These are phyloP conservation scores for Rhipidocladum racemiflorum DNA, from an alignment of 176 grass and related monocot genomes.

Conservation along the genomic window DNA sequence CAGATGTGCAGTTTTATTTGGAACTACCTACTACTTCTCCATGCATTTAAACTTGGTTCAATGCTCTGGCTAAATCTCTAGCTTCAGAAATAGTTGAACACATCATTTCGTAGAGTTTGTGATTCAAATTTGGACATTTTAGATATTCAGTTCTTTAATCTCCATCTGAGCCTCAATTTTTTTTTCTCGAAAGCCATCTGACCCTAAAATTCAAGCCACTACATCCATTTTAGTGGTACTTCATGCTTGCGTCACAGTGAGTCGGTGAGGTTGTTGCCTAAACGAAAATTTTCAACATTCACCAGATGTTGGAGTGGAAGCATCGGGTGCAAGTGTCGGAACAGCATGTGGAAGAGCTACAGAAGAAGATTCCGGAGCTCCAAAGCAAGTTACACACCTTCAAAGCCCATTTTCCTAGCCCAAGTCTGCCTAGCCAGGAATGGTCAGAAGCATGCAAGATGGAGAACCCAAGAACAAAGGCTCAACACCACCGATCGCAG, in stretches of 20 bases:
- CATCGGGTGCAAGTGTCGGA: conserved; percentile 48
- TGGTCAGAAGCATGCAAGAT: conserved; percentile 44
- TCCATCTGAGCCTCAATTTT: background rate
- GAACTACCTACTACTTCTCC: background rate
- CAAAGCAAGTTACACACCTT: conserved; percentile 58
- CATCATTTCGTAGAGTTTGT: background rate
- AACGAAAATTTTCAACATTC: background rate
- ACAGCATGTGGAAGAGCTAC: conserved; percentile 46
- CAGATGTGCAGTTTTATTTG: background rate
- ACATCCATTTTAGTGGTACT: background rate
- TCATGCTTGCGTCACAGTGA: background rate
- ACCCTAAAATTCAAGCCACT: background rate
- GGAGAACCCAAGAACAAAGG: conserved; percentile 30
- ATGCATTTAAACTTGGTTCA: background rate
- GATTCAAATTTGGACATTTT: background rate
- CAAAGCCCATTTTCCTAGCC: conserved; percentile 41
- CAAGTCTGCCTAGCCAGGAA: conserved; percentile 21
- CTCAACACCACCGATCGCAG: conserved; percentile 23
- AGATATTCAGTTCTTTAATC: background rate
- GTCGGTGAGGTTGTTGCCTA: background rate
- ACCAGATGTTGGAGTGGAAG: conserved; percentile 84
- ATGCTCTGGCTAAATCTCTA: background rate
- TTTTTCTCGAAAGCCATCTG: background rate
- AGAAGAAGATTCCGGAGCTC: conserved; percentile 57
- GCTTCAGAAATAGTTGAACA: background rate